phyloP scores from a whole-genome alignment of 768 basidiomycete genomes.

The Hygrophoropsis aurantiaca region DNA sequence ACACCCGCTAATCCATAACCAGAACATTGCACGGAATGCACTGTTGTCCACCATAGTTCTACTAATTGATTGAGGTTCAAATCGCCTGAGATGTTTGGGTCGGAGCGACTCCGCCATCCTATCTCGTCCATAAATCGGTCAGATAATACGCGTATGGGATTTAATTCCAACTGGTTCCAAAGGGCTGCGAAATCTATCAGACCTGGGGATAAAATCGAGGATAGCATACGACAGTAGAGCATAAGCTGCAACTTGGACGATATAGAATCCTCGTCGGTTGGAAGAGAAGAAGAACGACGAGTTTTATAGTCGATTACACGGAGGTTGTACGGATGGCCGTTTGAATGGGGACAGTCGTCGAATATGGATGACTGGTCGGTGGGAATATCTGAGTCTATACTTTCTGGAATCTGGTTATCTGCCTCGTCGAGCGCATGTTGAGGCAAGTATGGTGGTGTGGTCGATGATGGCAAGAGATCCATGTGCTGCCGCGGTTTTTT shows the following conservation, averaged over 20 bases:
- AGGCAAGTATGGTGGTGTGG: neutral
- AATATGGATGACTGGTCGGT: no score
- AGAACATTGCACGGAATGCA: conserved; percentile 11
- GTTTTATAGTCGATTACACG: conserved; percentile 73
- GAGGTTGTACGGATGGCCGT: conserved; percentile 29
- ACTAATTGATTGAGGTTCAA: conserved; percentile 32
- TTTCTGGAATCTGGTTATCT: no score
- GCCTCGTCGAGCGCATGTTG: neutral
- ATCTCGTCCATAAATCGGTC: conserved; percentile 41
- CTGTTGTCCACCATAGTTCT: conserved; percentile 28
- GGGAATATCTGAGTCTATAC: no score
- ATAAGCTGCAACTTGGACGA: conserved; percentile 71
- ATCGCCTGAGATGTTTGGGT: conserved; percentile 9
- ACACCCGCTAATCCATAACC: conserved; percentile 27
- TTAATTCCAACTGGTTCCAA: conserved; percentile 48
- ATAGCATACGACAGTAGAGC: conserved; percentile 71
- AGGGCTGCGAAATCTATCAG: conserved; percentile 51
- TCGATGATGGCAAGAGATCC: conserved; percentile 16
- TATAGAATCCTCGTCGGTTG: conserved; percentile 55
- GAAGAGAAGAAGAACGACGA: conserved; percentile 47
- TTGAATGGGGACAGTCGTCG: no score
- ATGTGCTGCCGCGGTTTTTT: conserved; percentile 26
- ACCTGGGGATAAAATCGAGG: conserved; percentile 43
- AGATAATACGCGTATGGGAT: conserved; percentile 49
- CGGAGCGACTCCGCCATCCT: conserved; percentile 16